Evolutionary conservation across 2,329 filamentous ascomycete genomes (phyloP), one percentile per base, ranked within the genome.

Genomic region (Fusarium sp.): DNA sequence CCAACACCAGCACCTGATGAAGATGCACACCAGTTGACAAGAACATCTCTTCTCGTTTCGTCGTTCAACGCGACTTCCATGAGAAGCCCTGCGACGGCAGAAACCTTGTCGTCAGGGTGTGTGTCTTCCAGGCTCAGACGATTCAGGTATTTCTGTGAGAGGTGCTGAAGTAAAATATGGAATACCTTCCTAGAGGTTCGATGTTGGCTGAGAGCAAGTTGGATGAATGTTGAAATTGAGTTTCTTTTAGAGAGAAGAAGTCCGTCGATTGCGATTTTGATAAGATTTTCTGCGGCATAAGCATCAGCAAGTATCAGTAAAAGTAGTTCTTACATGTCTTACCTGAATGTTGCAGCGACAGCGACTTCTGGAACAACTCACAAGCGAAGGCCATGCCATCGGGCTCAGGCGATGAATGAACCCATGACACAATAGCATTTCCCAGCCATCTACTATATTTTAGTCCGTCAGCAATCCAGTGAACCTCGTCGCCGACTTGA

Each of bases 261-360:
- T 4, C 78, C 72, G 3, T 83, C 76, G 23, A 86, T 78, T 10
- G 78, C 55, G 2, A 69, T 51, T 44, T 80, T 82, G 27, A 85
- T 78, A 11, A 88, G 70, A 4, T 71, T 75, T 44, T 88, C 87
- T 88, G 52, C 18, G 21, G 10, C 23, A 25, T 4, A 11, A 62
- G 38, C 31, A 37, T 51, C 11, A 62, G 41, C 25, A 41, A 41
- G 12, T 59, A 23, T 41, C 25, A 15, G 21, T n/a, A 14, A 16
- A 5, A 6, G 5, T 19, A 23, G 21, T 25, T 14, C 8, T 3
- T 23, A 9, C 29, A 19, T 1, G 29, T 21, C 39, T 78, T 84
- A 93, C 93, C 91, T 59, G 87, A 84, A 80, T 96, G 94, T 6
- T 93, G 94, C 35, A 97, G 80, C 35, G 88, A 91, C 65, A 95